Base-by-base conservation (phyloP, 2,329 filamentous ascomycete genomes). In the Dryadomyces quercivorus region DNA sequence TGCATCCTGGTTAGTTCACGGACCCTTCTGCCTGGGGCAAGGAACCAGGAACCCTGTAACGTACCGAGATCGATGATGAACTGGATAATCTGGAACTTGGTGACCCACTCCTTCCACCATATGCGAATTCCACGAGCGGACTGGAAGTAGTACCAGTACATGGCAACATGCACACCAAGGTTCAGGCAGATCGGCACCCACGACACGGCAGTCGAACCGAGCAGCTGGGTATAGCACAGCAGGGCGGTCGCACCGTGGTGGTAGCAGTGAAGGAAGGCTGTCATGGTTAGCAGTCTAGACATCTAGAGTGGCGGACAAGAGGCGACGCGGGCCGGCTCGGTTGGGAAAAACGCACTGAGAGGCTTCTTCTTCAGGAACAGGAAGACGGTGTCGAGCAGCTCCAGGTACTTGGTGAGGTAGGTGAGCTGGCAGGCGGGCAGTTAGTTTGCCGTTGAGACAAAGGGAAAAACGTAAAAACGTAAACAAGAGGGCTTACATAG, bases 131-230 rank as follows among this genome's bases (percentile, higher is more conserved):
- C 93, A 63, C 92, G 90, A 54, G 92, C 91, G 67, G 88, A 92
- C 80, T 97, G 92, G 85, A 97, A 97, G 82, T 97, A 97, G 84
- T 97, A 97, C 91, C 91, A 96, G 85, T 97, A 97, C 92, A 97
- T 97, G 68, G 96, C 87, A 56, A 97, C 92, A 74, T 97, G 92
- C 54, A 97, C 92, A 60, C 82, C 82, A 66, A 97, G 75, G 80
- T 97, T 97, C 64, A 97, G 82, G 53, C 82, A 85, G 69, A 97
- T 97, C 59, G 86, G 84, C 55, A 95, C 88, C 92, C 92, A 97
- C 58, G 91, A 95, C 55, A 97, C 92, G 46, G 92, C 81, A 48
- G 92, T 97, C 66, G 88, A 82, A 62, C 92, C 92, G 65, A 95
- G 85, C 61, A 97, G 82, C 76, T 97, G 92, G 55, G 90, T 95